Conservation (phyloP, 148 eudicot species). For the Fallopia convolvulus region DNA sequence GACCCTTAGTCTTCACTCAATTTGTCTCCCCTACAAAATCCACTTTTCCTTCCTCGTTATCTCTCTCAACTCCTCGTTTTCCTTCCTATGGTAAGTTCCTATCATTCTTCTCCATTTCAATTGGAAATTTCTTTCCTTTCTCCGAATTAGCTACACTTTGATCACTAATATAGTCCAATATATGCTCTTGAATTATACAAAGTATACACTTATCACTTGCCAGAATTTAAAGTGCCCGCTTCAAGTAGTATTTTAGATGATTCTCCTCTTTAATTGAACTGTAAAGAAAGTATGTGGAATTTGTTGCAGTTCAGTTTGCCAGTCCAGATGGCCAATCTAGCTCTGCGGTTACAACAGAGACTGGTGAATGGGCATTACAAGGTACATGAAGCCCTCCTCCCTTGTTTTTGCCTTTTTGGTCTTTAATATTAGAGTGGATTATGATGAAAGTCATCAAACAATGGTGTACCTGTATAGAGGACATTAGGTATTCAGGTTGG, state of each 20-base stretch:
- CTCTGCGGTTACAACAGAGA: constrained; percentile 51
- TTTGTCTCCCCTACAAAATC: constrained; percentile 19
- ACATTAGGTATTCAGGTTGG: neutral
- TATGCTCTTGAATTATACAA: neutral
- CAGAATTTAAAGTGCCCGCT: neutral
- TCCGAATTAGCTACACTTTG: neutral
- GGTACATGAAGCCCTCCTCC: constrained; percentile 31
- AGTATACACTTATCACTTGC: neutral
- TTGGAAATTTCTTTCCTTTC: neutral
- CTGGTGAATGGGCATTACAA: constrained; percentile 88
- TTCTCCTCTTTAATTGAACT: neutral
- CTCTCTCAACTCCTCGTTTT: constrained; percentile 16
- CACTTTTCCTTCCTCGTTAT: constrained; percentile 12
- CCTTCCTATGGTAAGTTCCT: constrained; percentile 28
- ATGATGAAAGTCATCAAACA: neutral
- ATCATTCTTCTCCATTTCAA: neutral
- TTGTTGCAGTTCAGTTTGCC: constrained; percentile 42
- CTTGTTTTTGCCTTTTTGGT: neutral
- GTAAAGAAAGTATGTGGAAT: neutral
- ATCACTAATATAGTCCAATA: neutral
- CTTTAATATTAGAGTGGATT: neutral
- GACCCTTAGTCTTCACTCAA: constrained; percentile 10
- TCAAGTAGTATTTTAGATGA: neutral
- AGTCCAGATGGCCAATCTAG: constrained; percentile 50
- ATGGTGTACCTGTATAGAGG: neutral